Base-by-base conservation (phyloP, 441 rosid genomes). In the Jatropha podagrica region DNA sequence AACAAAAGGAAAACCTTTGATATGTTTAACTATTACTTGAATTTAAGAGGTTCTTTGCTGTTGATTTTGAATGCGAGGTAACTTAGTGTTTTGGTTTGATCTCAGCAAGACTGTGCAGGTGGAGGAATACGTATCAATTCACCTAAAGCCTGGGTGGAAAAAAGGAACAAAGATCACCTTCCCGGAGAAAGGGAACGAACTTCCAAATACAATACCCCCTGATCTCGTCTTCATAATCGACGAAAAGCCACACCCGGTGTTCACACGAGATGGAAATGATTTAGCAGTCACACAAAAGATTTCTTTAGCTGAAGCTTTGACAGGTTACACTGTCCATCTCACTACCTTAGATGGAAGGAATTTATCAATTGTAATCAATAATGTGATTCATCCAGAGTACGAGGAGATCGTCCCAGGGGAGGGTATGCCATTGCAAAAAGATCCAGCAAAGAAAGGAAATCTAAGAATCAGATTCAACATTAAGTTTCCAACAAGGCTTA, bases 131-230 rank as follows among this genome's bases (percentile, higher is more conserved):
- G 82, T 91, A 70, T 85, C 89, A 1, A 88, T 94, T 32, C 86
- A 91, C 18, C 81, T 92, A 78, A 94, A 90, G 79, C 97, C 97
- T 0, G 98, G 98, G 7, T 94, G 97, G 97, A 94, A 94, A 83
- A 91, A 91, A 68, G 97, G 97, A 62, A 94, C 97, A 8, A 94
- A 92, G 82, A 87, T 94, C 64, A 92, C 97, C 6, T 91, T 91
- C 83, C 94, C 90, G 0, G 91, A 92, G 85, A 94, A 91, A 85
- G 98, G 98, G 40, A 90, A 94, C 27, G 92, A 92, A 74, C 90
- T 86, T 44, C 88, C 88, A 32, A 89, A 90, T 10, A 74, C 87
- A 20, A 77, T 85, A 44, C 94, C 98, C 0, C 82, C 95, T 0
- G 94, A 92, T 82, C 90, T 94, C 7, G 87, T 92, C 14, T 90